Evolutionary conservation across 768 basidiomycete species (phyloP), one percentile per base, ranked within the genome.

Genomic region (Termitomyces sp.): DNA sequence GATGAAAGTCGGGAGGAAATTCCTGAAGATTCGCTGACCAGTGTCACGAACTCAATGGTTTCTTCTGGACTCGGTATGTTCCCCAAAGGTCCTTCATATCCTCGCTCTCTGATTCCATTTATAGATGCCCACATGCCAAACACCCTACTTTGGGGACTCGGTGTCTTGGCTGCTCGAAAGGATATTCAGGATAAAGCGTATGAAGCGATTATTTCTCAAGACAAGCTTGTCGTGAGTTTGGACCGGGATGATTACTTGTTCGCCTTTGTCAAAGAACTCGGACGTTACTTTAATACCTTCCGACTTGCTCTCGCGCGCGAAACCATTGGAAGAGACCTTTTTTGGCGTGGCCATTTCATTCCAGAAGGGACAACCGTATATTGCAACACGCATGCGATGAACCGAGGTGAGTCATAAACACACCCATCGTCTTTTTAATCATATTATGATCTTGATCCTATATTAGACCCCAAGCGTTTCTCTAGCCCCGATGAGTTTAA

Each of bases 41-140:
- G 61, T 34, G 58, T 62, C 32, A 55, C 61, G 10, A 62, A 62
- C 47, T 62, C 58, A 9, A 59, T 59, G 61, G 61, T 62, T 19
- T 62, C 61, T n/a, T 62, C 61, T 23, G 61, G 61, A 14, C 47
- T 56, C 3, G 61, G 61, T 62, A 30, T 17, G 48, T 12, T 5
- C 16, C 19, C 12, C 9, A 3, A 3, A 23, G 6, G 12, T 44
- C 8, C 5, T n/a, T 25, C 11, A 11, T 34, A 1, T 34, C n/a
- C 11, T 39, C 16, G 25, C 9, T 39, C 12, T 45, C 19, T 45
- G 23, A 44, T 28, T 44, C 16, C 2, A 19, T 34, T 11, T 7
- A 27, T 28, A 62, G 61, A 62, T 14, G 49, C 61, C 23, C 61
- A 62, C 37, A 54, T 62, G 58, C 61, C 61, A 7, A 62, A 62